phyloP scores from a whole-genome alignment of 306 rosid species.

The Vigna radiata region DNA sequence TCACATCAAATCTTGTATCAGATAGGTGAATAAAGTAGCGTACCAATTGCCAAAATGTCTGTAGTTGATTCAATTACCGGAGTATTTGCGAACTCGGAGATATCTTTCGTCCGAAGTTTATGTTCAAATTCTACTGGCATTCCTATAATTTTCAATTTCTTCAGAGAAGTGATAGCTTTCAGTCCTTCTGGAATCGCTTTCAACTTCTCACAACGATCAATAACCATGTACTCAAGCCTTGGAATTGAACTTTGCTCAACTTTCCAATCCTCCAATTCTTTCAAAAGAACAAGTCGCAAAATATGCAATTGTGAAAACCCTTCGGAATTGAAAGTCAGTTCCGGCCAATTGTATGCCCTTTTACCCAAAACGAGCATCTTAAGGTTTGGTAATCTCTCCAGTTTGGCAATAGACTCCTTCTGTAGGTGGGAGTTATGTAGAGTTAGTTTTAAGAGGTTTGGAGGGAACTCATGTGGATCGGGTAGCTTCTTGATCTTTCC shows the following conservation, averaged over 20 bases:
- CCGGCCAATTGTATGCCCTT: slow-evolving; percentile 50
- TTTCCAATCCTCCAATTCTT: slow-evolving; percentile 59
- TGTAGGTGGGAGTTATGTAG: slow-evolving; percentile 51
- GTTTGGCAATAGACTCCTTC: slow-evolving; percentile 58
- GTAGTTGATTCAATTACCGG: slow-evolving; percentile 55
- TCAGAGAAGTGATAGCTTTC: slow-evolving; percentile 46
- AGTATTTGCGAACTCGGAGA: slow-evolving; percentile 42
- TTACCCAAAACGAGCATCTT: slow-evolving; percentile 52
- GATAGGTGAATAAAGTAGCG: slow-evolving; percentile 33
- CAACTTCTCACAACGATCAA: slow-evolving; percentile 58
- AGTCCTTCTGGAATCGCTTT: slow-evolving; percentile 56
- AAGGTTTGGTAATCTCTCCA: slow-evolving; percentile 55
- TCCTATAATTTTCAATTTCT: slow-evolving; percentile 51
- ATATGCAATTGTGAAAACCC: slow-evolving; percentile 51
- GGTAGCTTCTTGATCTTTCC: slow-evolving; percentile 57
- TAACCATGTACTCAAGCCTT: slow-evolving; percentile 50
- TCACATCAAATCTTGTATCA: slow-evolving; percentile 11
- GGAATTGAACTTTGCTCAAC: slow-evolving; percentile 47
- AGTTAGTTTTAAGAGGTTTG: slow-evolving; percentile 51
- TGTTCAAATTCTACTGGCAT: slow-evolving; percentile 63
- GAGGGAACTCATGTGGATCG: slow-evolving; percentile 58
- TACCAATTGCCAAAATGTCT: slow-evolving; percentile 56
- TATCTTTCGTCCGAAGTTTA: slow-evolving; percentile 51
- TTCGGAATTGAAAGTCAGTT: slow-evolving; percentile 49
- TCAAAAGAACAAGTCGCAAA: slow-evolving; percentile 50